Conservation (phyloP, 1,284 basidiomycete genomes). For the Naganishia sp. region DNA sequence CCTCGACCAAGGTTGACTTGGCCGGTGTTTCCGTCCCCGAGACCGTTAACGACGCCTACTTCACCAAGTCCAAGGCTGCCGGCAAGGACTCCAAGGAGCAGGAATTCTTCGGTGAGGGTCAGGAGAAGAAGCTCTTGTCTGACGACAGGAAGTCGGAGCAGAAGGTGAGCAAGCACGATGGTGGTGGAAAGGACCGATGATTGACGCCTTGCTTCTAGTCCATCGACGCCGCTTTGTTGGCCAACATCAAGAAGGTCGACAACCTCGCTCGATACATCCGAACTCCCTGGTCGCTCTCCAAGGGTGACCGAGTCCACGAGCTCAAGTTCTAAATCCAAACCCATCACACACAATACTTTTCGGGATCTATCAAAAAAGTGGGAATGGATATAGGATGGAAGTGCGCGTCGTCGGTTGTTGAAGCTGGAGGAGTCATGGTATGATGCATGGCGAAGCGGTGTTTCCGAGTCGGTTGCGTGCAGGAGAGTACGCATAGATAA, state of each 20-base stretch:
- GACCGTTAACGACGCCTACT: constrained; percentile 94
- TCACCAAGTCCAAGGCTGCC: constrained; percentile 76
- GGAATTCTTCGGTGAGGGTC: constrained; percentile 93
- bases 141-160: constrained; percentile 89
- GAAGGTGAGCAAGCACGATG: constrained; percentile 61
- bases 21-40: constrained; percentile 70
- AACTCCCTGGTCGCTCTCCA: constrained; percentile 90
- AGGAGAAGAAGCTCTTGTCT: constrained; percentile 91
- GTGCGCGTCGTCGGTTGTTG: neutral
- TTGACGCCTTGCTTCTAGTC: constrained; percentile 38
- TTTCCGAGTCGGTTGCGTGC: neutral
- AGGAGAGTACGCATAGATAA: neutral
- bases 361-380: constrained; percentile 5
- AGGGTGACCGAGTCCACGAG: constrained; percentile 65
- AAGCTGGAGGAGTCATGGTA: constrained; percentile 1
- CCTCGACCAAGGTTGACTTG: constrained; percentile 92
- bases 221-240: constrained; percentile 80
- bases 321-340: constrained; percentile 52
- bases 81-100: constrained; percentile 78
- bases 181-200: neutral
- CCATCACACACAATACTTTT: constrained; percentile 3
- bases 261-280: constrained; percentile 92
- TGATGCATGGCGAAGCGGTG: neutral
- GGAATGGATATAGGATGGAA: constrained; percentile 6
- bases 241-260: constrained; percentile 88